Conservation (phyloP, 768 basidiomycete species). For the Nevesoporus exiguus region DNA sequence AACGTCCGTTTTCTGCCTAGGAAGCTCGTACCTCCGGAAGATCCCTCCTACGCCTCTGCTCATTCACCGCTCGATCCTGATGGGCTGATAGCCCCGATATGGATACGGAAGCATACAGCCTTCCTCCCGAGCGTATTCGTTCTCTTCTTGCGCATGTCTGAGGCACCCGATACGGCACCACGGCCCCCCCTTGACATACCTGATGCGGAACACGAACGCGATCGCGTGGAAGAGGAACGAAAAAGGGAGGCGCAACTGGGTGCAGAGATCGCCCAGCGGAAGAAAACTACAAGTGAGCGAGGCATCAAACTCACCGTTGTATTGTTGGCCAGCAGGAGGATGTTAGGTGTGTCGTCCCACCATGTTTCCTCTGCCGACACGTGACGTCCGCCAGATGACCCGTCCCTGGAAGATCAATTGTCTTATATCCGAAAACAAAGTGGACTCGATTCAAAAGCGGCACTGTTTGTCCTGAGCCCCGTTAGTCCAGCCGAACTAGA, state of each 20-base stretch:
- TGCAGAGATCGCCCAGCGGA: slow-evolving; percentile 72
- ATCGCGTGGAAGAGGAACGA: slow-evolving; percentile 66
- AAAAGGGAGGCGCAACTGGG: slow-evolving; percentile 73
- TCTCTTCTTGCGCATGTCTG: slow-evolving; percentile 81
- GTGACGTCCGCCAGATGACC: slow-evolving; percentile 59
- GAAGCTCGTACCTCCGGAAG: slow-evolving; percentile 61
- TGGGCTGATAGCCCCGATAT: slow-evolving; percentile 94
- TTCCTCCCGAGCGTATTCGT: slow-evolving; percentile 93
- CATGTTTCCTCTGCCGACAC: background rate
- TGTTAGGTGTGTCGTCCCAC: slow-evolving; percentile 62
- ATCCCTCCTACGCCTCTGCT: slow-evolving; percentile 50
- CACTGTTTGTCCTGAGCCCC: slow-evolving; percentile 92
- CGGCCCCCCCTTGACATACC: slow-evolving; percentile 54
- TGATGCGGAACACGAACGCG: slow-evolving; percentile 52
- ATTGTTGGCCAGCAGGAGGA: slow-evolving; percentile 79
- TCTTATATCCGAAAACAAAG: slow-evolving; percentile 87
- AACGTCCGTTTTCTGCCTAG: slow-evolving; percentile 83
- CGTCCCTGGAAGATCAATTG: slow-evolving; percentile 74
- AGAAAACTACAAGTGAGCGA: slow-evolving; percentile 77
- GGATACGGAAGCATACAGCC: slow-evolving; percentile 94
- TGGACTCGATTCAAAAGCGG: slow-evolving; percentile 86
- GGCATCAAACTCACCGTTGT: slow-evolving; percentile 95
- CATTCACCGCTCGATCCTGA: slow-evolving; percentile 94
- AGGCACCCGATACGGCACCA: slow-evolving; percentile 46
- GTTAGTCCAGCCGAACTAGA: slow-evolving; percentile 80